phyloP scores from a whole-genome alignment of 768 basidiomycete species.

The Paxillus involutus region DNA sequence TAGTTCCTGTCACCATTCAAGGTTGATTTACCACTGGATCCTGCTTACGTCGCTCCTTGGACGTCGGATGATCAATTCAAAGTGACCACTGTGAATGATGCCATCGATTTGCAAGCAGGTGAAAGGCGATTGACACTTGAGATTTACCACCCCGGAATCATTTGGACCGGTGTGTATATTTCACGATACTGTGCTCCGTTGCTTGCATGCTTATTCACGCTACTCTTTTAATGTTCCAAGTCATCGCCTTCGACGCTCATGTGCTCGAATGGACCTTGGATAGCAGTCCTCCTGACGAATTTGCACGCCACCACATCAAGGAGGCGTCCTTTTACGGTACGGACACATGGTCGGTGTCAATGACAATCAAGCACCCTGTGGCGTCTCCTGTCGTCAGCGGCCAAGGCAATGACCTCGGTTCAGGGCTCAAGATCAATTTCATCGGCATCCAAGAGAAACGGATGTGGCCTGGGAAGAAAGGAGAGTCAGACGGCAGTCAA shows the following conservation, averaged over 20 bases:
- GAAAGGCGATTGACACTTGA: conserved; percentile 70
- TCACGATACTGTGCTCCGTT: background rate
- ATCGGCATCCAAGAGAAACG: conserved; percentile 80
- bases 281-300: conserved; percentile 71
- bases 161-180: conserved; percentile 70
- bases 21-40: conserved; percentile 57
- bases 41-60: conserved; percentile 54
- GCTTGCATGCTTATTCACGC: background rate
- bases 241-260: conserved; percentile 89
- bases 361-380: conserved; percentile 59
- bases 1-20: conserved; percentile 87
- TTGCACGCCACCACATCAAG: conserved; percentile 85
- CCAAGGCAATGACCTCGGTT: background rate
- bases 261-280: conserved; percentile 85
- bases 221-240: conserved; percentile 31
- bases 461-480: conserved; percentile 77
- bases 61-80: conserved; percentile 40
- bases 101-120: conserved; percentile 51
- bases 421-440: conserved; percentile 62
- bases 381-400: background rate
- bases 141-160: conserved; percentile 76
- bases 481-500: conserved; percentile 47
- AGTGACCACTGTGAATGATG: conserved; percentile 59
- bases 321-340: conserved; percentile 85
- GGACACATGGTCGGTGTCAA: conserved; percentile 69